phyloP scores from a whole-genome alignment of 257 asterid genomes.

The Apocynum venetum region DNA sequence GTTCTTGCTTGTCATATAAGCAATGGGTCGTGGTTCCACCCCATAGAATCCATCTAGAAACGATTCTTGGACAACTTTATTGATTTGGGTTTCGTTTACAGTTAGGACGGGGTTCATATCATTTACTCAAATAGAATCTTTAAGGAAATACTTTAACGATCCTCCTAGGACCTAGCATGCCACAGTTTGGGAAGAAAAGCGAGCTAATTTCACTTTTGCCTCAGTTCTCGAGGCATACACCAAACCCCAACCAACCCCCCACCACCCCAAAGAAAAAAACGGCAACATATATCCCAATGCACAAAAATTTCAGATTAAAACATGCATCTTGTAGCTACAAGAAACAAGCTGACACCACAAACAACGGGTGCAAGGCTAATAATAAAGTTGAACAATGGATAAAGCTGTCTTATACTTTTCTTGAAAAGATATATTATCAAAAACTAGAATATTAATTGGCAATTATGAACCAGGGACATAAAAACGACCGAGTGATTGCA shows the following conservation, averaged over 20 bases:
- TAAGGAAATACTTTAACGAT: background rate
- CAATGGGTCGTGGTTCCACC: too few species aligned
- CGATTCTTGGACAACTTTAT: too few species aligned
- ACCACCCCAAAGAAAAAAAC: too few species aligned
- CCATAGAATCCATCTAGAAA: too few species aligned
- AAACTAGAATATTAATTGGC: slow-evolving; percentile 3
- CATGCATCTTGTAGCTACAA: background rate
- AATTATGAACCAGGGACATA: background rate
- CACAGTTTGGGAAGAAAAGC: background rate
- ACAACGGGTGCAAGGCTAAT: background rate
- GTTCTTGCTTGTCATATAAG: too few species aligned
- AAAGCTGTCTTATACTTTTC: background rate
- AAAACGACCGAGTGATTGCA: too few species aligned
- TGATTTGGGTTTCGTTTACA: too few species aligned
- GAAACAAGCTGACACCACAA: background rate
- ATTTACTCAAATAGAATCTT: background rate
- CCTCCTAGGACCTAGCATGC: background rate
- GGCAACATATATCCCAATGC: too few species aligned
- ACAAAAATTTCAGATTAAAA: too few species aligned
- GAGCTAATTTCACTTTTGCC: slow-evolving; percentile 1
- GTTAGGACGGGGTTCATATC: too few species aligned
- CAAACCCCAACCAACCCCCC: too few species aligned
- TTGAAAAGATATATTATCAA: background rate
- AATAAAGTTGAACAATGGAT: background rate
- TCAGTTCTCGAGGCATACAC: background rate